phyloP scores from a whole-genome alignment of 768 basidiomycete genomes.

The Pilatotrama ljubarskyi region DNA sequence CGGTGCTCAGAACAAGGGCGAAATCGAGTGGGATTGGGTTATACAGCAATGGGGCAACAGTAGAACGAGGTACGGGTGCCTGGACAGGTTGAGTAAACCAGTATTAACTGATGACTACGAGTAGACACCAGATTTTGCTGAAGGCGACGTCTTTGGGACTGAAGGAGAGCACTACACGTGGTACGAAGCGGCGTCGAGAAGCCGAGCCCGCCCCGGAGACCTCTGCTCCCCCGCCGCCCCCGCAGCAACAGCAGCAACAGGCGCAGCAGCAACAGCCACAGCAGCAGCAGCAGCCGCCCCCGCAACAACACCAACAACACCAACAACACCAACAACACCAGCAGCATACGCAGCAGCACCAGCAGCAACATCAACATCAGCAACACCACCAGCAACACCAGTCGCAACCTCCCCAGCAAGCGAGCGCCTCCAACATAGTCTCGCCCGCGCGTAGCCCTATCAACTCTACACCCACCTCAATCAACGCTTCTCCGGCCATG shows the following conservation, averaged over 20 bases:
- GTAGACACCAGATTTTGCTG: conserved; percentile 78
- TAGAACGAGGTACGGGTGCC: conserved; percentile 57
- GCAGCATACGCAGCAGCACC: conserved; percentile 37
- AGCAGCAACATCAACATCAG: conserved; percentile 22
- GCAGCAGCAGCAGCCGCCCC: conserved; percentile 16
- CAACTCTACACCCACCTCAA: conserved; percentile 41
- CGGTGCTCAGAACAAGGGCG: conserved; percentile 44
- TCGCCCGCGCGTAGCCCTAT: conserved; percentile 36
- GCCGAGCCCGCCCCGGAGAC: conserved; percentile 33
- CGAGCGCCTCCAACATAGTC: conserved; percentile 22
- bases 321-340: conserved; percentile 2
- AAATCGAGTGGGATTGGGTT: conserved; percentile 82
- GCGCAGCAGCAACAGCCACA: conserved; percentile 19
- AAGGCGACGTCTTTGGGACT: conserved; percentile 79
- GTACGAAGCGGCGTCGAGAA: conserved; percentile 60
- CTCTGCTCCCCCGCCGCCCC: conserved; percentile 11
- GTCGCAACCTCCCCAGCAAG: conserved; percentile 22
- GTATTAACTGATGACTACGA: not conserved
- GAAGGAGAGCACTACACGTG: conserved; percentile 71
- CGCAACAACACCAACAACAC: conserved; percentile 14
- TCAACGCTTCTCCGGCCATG: conserved; percentile 51
- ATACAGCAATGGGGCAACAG: conserved; percentile 72
- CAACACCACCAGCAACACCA: conserved; percentile 14
- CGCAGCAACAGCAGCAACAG: conserved; percentile 31
- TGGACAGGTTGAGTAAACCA: not conserved